These are phyloP conservation scores for Pleurotus tuoliensis DNA, from an alignment of 768 basidiomycete genomes.

Conservation along the genomic window DNA sequence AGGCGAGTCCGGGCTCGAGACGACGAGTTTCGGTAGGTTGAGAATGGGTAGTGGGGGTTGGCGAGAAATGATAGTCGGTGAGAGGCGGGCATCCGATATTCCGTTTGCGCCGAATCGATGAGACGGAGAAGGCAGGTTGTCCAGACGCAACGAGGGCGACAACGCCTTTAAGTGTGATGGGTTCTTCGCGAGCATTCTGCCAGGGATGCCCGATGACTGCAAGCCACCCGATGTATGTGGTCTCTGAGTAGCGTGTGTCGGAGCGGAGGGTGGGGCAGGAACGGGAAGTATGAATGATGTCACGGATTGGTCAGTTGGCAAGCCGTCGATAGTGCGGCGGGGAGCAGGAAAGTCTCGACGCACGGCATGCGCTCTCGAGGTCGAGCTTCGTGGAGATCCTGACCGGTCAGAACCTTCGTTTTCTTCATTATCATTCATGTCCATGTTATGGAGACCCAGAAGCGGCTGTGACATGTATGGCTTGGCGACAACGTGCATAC, in stretches of 20 bases:
- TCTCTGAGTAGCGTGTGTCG: neutral
- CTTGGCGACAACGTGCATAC: constrained; percentile 23
- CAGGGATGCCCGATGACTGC: neutral
- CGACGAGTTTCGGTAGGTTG: constrained; percentile 46
- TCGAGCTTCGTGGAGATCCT: neutral
- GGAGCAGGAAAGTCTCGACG: neutral
- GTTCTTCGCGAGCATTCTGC: neutral
- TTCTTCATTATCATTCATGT: neutral
- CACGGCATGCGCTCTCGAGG: neutral
- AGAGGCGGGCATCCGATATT: constrained; percentile 30
- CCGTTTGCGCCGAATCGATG: constrained; percentile 13
- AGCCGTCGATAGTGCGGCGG: neutral
- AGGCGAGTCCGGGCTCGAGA: constrained; percentile 14
- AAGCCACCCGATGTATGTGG: neutral
- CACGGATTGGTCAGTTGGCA: constrained; percentile 1
- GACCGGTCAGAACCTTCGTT: constrained; percentile 5
- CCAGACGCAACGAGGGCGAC: neutral
- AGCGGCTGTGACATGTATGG: constrained; percentile 46
- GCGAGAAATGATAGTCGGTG: constrained; percentile 41
- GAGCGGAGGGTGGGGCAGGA: constrained; percentile 2
- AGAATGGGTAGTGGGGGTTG: constrained; percentile 42
- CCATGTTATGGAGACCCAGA: constrained; percentile 20
- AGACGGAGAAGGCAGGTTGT: neutral
- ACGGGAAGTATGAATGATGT: constrained; percentile 4
- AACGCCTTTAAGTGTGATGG: neutral